Evolutionary conservation across 1,284 basidiomycete genomes (phyloP).

Genomic region (Pascua guehoae): DNA sequence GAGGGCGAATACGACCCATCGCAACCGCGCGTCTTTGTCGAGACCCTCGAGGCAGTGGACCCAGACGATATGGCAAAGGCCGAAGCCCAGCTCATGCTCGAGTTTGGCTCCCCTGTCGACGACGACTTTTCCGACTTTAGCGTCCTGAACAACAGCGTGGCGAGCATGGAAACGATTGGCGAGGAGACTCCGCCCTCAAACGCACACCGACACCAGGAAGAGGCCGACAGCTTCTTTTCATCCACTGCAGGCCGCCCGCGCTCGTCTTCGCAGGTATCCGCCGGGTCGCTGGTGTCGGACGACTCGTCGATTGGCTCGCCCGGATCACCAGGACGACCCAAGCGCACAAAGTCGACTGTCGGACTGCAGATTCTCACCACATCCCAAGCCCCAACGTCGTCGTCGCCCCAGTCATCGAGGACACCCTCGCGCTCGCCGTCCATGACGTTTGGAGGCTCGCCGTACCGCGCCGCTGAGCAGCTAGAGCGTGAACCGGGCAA

Average conservation of each 20-base stretch:
- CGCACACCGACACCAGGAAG: slow-evolving; percentile 9
- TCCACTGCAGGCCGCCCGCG: not conserved
- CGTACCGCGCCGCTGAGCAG: slow-evolving; percentile 1
- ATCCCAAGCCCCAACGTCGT: not conserved
- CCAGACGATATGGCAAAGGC: slow-evolving; percentile 22
- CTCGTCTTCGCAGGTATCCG: not conserved
- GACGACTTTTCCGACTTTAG: slow-evolving; percentile 17
- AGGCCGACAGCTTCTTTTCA: not conserved
- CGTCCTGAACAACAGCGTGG: not conserved
- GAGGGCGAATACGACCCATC: slow-evolving; percentile 35
- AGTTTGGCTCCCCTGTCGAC: slow-evolving; percentile 36
- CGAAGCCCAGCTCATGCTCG: slow-evolving; percentile 21
- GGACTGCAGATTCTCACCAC: slow-evolving; percentile 40
- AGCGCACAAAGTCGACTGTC: slow-evolving; percentile 37
- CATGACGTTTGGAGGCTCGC: not conserved
- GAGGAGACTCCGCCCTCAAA: slow-evolving; percentile 10
- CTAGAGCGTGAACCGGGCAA: slow-evolving; percentile 42
- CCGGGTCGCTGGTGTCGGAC: slow-evolving; percentile 1
- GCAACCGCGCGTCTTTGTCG: slow-evolving; percentile 39
- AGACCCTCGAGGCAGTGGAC: slow-evolving; percentile 35
- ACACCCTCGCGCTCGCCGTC: not conserved
- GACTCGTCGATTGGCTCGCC: not conserved
- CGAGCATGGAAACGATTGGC: slow-evolving; percentile 26
- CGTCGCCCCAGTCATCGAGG: slow-evolving; percentile 15
- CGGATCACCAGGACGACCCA: not conserved